phyloP scores from a whole-genome alignment of 163 green algal genomes.

The Scenedesmus sp. region DNA sequence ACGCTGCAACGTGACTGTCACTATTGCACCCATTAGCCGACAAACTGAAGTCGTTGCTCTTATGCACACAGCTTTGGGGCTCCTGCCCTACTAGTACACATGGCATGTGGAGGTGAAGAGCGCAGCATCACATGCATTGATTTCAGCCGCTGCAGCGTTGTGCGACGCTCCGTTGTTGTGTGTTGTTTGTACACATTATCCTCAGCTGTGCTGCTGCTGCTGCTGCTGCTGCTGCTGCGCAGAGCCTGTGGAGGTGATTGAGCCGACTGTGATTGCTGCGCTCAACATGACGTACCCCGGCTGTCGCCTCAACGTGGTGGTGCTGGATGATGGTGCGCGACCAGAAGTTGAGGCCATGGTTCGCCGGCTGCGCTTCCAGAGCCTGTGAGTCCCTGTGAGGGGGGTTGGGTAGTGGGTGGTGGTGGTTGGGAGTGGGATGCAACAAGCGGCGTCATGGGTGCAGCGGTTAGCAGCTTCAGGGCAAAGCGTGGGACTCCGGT shows the following conservation, averaged over 20 bases:
- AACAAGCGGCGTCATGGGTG: no score
- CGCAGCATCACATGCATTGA: no score
- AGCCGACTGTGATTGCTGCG: slow-evolving; percentile 70
- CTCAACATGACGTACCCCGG: slow-evolving; percentile 66
- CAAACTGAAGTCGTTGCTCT: no score
- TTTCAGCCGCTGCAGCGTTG: no score
- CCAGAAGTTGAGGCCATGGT: slow-evolving; percentile 57
- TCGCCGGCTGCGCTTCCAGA: slow-evolving; percentile 52
- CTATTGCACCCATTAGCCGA: no score
- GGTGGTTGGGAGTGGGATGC: neutral
- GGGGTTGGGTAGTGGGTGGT: neutral
- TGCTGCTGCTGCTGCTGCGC: slow-evolving; percentile 56
- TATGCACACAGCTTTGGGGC: neutral
- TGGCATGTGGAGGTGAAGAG: no score
- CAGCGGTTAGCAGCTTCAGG: no score
- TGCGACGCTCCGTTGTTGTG: neutral
- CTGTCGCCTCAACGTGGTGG: slow-evolving; percentile 57
- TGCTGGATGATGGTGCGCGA: slow-evolving; percentile 67
- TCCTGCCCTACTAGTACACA: no score
- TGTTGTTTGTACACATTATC: neutral
- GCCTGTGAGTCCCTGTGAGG: slow-evolving; percentile 38
- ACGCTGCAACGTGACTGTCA: no score
- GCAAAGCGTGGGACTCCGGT: no score
- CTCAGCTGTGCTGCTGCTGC: neutral
- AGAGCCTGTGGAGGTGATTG: slow-evolving; percentile 65